Conservation (phyloP, 2,329 filamentous ascomycete genomes). For the Purpureocillium lavendulum region DNA sequence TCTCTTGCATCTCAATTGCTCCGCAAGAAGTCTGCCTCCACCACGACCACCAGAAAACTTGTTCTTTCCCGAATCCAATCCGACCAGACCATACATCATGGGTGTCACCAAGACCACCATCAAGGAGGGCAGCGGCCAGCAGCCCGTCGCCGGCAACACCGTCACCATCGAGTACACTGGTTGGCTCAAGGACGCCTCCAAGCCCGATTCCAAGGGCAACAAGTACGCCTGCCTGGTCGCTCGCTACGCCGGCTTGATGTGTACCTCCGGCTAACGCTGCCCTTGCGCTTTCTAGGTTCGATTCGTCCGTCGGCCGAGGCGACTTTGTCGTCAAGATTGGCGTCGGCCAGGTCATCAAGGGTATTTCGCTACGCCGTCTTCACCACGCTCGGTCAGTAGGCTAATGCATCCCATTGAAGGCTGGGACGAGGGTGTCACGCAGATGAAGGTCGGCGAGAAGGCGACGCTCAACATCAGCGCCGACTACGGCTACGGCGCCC, state of each 20-base stretch:
- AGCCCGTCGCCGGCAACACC: constrained; percentile 57
- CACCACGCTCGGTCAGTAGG: too few relatives aligned
- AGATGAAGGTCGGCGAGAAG: constrained; percentile 89
- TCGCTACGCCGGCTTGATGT: too few relatives aligned
- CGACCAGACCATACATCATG: constrained; percentile 40
- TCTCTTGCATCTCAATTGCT: too few relatives aligned
- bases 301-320: constrained; percentile 70
- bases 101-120: constrained; percentile 63
- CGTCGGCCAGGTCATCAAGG: constrained; percentile 75
- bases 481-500: constrained; percentile 10
- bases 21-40: too few relatives aligned
- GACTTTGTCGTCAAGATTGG: constrained; percentile 76
- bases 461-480: constrained; percentile 71
- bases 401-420: too few relatives aligned
- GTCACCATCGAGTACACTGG: constrained; percentile 91
- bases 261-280: too few relatives aligned
- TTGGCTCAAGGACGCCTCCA: constrained; percentile 62
- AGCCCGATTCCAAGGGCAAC: constrained; percentile 57
- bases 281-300: constrained; percentile 56
- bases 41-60: too few relatives aligned
- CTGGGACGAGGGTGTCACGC: constrained; percentile 76
- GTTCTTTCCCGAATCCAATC: too few relatives aligned
- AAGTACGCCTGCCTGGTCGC: constrained; percentile 63
- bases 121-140: constrained; percentile 51
- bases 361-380: constrained; percentile 46